Base-by-base conservation (phyloP, 441 rosid genomes). In the Arabidopsis lyrata region DNA sequence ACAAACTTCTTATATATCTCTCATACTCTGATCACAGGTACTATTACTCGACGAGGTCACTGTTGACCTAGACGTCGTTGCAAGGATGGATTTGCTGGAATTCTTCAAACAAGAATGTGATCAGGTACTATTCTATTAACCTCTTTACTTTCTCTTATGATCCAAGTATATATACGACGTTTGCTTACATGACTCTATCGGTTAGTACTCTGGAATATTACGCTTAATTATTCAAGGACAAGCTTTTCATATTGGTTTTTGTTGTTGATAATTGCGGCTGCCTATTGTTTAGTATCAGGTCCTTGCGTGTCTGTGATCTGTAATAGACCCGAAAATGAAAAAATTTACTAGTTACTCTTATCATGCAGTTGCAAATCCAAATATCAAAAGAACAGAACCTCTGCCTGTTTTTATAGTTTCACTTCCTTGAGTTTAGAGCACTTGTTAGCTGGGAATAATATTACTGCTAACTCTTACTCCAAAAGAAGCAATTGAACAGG, bases 21-120 rank as follows among this genome's bases (percentile, higher is more conserved):
- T 45, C 15, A 63, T 61, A 20, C 49, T 59, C 38, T 41, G 45
- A 16, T 36, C 47, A 41, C 82, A 85, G 88, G 91, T 85, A 63
- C 83, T 87, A 61, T 77, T 87, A 74, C 84, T 87, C 6, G 91
- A 87, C 56, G 91, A 87, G 78, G 82, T 87, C 20, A 87, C 88
- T 12, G 88, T 85, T 49, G 91, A 87, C 68, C 84, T 87, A 0
- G 91, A 87, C 48, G 88, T 87, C 32, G 91, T 87, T 57, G 85
- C 89, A 41, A 80, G 89, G 63, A 58, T 87, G 87, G 89, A 87
- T 80, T 77, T 87, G 38, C 83, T 87, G 16, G 82, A 83, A 32
- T 87, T 85, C 61, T 85, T 87, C 61, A 81, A 80, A 78, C 86
- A 85, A 72, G 88, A 87, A 79, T 87, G 87, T 65, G 83, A 80